Base-by-base conservation (phyloP, 495 filamentous ascomycete species). In the Physcia stellaris region DNA sequence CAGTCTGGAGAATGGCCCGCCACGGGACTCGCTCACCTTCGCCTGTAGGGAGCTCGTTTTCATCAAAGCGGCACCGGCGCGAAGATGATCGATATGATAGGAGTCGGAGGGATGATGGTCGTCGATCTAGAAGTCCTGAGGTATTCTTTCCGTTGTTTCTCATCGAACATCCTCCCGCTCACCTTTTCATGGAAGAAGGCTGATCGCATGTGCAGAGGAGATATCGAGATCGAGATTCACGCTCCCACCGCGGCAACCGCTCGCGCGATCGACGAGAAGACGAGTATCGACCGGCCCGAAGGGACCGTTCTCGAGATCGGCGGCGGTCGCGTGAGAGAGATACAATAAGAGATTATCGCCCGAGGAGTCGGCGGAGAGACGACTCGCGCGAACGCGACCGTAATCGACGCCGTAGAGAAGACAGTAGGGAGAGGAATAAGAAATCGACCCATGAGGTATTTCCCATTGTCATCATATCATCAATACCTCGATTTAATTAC, bases 21-120 rank as follows among this genome's bases (percentile, higher is more conserved):
- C 82, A 75, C 72, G 80, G 73, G 77, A 77, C 79, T 75, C 82
- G 80, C 80, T 86, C 82, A 86, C 82, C 82, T 83, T 85, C 82
- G 75, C 82, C 82, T 80, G 78, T 80, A 86, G 82, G 80, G 77
- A 85, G 80, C 69, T 76, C 81, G 55, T 75, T 71, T 61, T 79
- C 78, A 61, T 77, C 78, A 52, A 78, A 79, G 51, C 77, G 73
- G 66, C 71, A 74, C 49, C 63, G 55, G 50, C 80, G 77, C 54
- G 75, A 79, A 70, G 79, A 85, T 57, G 78, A 83, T 56, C 73
- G 79, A 43, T 74, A 72, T 60, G 77, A 83, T 45, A 64, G 67
- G 55, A 66, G 58, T 45, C 66, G 72, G 35, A 66, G 79, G 45
- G 80, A 82, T 56, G 78, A 79, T 58, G 62, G 59, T 29, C 62